Evolutionary conservation across 2,329 filamentous ascomycete genomes (phyloP), one percentile per base, ranked within the genome.

Genomic region (Sclerotinia spermophila): DNA sequence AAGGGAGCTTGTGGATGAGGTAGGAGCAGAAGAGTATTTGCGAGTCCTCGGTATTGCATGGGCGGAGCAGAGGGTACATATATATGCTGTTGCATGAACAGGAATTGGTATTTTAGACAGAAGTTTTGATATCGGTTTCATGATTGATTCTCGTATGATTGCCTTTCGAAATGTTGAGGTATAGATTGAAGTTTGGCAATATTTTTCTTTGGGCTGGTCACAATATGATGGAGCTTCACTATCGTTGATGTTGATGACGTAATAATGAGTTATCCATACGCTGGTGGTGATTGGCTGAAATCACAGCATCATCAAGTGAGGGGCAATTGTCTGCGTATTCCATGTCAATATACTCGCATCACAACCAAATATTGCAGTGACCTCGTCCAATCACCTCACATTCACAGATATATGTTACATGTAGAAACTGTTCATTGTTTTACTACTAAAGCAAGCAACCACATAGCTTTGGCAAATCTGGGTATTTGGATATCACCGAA

Each of bases 1-100:
- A 3, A 53, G n/a, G 48, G n/a, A 27, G 48, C n/a, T 53, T 53
- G n/a, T 15, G 40, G 67, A 19, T 40, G 45, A 27, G 45, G 51
- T 60, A 33, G 64, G 51, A 30, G 68, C 68, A 30, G 72, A 67
- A 35, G 30, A 68, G 67, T 64, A 69, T 21, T 40, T 42, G 58
- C 56, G n/a, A 38, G n/a, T 40, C 42, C 11, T 40, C 5, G 21
- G 53, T 24, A 19, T 38, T 27, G 35, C 24, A 40, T 35, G 45
- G 27, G 24, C 35, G 38, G 62, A 66, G 21, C 62, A 66, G 33
- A 30, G 40, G 33, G 19, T 53, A 66, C 62, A 66, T 30, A 66
- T 53, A 42, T 66, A 53, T 53, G 24, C 33, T 24, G 17, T 35
- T 42, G 35, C 35, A 53, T 33, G n/a, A 42, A 40, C 19, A 27